Evolutionary conservation across 768 basidiomycete genomes (phyloP), one percentile per base, ranked within the genome.

Genomic region (Cyclocybe aegerita): DNA sequence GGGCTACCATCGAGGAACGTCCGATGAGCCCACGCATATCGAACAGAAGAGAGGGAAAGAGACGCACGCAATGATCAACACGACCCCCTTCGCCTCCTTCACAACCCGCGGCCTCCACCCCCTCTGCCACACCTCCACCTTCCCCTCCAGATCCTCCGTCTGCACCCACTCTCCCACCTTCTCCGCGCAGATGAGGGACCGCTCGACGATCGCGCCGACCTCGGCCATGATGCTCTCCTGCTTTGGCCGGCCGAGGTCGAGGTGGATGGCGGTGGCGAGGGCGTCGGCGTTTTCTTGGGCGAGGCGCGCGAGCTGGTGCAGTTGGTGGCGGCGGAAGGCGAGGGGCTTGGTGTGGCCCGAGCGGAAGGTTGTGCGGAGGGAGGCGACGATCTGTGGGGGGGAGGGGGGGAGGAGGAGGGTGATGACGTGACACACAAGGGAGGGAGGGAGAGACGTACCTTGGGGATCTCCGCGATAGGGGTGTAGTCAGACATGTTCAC

Each of bases 251-350:
- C 76, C 74, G 0, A 85, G 64, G 53, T 88, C 86, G 7, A 62
- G 53, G 3, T 56, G 46, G 33, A 83, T 57, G 7, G 83, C 77
- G 2, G 76, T 73, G 10, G 71, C 71, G 43, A 89, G 61, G 3
- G 69, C 74, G 3, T 81, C 72, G 3, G 70, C 58, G 64, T 90
- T 85, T n/a, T 87, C 81, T 56, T 87, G 80, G 16, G 75, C 65
- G 67, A 88, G 67, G 16, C 74, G 78, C 17, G 80, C 83, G 31
- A 90, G 73, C 55, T 84, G 82, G 39, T 73, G 70, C 38, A 90
- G 74, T 55, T 91, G 89, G 40, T 78, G 73, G 47, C 79, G 77
- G 11, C 89, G 78, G 76, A 79, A 90, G 51, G 67, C 65, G 35
- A 89, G 57, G 2, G 81, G 67, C n/a, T 70, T 73, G 0, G 82